Percentiles rank a stretch among this genome's conserved stretches.
phyloP scores from a whole-genome alignment of 805 yeast species.

The Metschnikowia shivogae region DNA sequence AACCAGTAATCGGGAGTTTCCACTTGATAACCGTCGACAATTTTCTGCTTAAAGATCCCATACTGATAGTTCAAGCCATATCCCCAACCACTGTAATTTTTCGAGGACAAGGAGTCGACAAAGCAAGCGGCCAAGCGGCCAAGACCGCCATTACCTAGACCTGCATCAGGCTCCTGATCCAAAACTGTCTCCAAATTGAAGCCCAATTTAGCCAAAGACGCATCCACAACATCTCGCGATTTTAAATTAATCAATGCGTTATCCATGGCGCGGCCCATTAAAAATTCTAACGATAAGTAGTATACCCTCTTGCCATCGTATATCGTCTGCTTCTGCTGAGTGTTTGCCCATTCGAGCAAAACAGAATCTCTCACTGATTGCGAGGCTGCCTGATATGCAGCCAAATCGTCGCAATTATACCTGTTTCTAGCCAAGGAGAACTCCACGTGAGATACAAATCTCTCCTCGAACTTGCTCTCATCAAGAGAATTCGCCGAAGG shows the following conservation, averaged over 20 bases:
- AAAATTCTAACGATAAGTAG: constrained; percentile 80
- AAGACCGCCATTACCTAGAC: constrained; percentile 90
- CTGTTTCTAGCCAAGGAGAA: constrained; percentile 86
- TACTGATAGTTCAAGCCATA: constrained; percentile 90
- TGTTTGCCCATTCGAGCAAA: constrained; percentile 84
- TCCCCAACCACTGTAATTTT: constrained; percentile 94
- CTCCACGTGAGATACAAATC: constrained; percentile 82
- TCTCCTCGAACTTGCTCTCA: constrained; percentile 57
- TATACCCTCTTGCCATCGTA: constrained; percentile 83
- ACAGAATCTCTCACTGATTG: constrained; percentile 73
- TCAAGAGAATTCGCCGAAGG: constrained; percentile 23
- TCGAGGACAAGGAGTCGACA: constrained; percentile 80
- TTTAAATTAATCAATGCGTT: constrained; percentile 84
- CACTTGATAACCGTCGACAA: constrained; percentile 88
- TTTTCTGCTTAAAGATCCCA: constrained; percentile 88
- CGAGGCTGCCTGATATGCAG: constrained; percentile 90
- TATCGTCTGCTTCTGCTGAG: constrained; percentile 84
- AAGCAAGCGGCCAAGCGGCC: constrained; percentile 95
- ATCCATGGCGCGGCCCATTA: constrained; percentile 94
- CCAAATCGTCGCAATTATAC: constrained; percentile 87
- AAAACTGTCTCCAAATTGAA: constrained; percentile 83
- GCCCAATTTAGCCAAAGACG: constrained; percentile 61
- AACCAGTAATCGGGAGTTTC: constrained; percentile 96
- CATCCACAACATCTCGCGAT: constrained; percentile 53
- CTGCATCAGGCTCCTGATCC: constrained; percentile 89